Conservation (phyloP, 2,329 filamentous ascomycete species). For the Trichoderma citrinoviride region DNA sequence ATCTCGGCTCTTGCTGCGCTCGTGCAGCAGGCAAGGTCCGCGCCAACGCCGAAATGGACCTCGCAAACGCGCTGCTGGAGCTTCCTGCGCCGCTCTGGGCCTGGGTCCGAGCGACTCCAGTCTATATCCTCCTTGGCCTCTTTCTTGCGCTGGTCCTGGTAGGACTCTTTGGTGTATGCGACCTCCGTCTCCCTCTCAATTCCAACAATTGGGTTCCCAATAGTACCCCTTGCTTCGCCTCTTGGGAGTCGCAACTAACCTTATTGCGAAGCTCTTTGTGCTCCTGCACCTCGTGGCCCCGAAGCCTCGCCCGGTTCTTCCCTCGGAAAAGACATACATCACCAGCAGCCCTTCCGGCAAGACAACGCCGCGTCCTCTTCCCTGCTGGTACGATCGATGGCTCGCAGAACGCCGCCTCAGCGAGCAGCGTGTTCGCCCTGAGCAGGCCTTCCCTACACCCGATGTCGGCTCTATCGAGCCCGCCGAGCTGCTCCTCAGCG, state of each 20-base stretch:
- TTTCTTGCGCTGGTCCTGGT: constrained; percentile 35
- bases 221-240: constrained; percentile 13
- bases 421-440: constrained; percentile 38
- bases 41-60: constrained; percentile 24
- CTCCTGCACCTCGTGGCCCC: constrained; percentile 75
- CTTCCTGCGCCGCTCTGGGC: constrained; percentile 38
- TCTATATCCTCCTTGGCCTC: constrained; percentile 39
- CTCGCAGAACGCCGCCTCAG: constrained; percentile 57
- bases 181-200: not conserved
- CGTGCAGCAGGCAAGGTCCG: constrained; percentile 7
- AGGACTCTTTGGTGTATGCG: constrained; percentile 41
- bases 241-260: not conserved
- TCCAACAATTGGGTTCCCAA: not conserved
- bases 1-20: not conserved
- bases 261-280: constrained; percentile 50
- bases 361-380: constrained; percentile 51
- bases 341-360: constrained; percentile 63
- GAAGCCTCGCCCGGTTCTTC: constrained; percentile 67
- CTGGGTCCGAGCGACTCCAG: constrained; percentile 40
- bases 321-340: constrained; percentile 81
- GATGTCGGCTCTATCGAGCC: constrained; percentile 64
- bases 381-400: constrained; percentile 85
- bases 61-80: constrained; percentile 28
- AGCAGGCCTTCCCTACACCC: constrained; percentile 40
- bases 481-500: constrained; percentile 79